These are phyloP conservation scores for Cordyceps tenuipes DNA, from an alignment of 2,329 filamentous ascomycete species.

Conservation along the genomic window DNA sequence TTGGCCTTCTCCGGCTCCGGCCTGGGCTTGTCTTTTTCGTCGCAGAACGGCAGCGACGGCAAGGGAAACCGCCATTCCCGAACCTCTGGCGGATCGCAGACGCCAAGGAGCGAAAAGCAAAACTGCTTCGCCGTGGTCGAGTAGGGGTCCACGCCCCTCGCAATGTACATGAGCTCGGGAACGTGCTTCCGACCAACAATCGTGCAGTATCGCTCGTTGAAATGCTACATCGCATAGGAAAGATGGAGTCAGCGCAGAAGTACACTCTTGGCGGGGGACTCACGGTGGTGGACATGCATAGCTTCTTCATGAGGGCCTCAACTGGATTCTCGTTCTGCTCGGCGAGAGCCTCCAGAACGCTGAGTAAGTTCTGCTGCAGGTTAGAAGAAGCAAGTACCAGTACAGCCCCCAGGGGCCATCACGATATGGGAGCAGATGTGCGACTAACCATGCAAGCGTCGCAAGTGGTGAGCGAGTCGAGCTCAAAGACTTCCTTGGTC, in stretches of 20 bases:
- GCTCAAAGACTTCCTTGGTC: conserved; percentile 6
- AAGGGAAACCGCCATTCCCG: conserved; percentile 35
- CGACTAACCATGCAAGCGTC: conserved; percentile 19
- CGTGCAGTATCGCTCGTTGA: conserved; percentile 47
- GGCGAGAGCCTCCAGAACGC: conserved; percentile 35
- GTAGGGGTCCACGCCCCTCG: conserved; percentile 38
- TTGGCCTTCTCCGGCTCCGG: conserved; percentile 27
- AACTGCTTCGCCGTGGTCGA: conserved; percentile 43
- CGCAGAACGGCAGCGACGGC: conserved; percentile 32
- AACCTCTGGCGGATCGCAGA: conserved; percentile 42
- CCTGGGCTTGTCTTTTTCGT: conserved; percentile 22
- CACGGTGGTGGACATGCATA: conserved; percentile 27
- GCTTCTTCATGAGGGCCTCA: conserved; percentile 21
- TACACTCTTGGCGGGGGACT: neutral
- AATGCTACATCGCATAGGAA: conserved; percentile 24
- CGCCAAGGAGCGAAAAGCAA: conserved; percentile 45
- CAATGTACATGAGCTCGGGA: conserved; percentile 41
- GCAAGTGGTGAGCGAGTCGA: conserved; percentile 16
- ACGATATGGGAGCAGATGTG: too few relatives aligned
- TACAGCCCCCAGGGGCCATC: too few relatives aligned
- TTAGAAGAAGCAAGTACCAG: neutral
- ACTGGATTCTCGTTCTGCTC: conserved; percentile 34
- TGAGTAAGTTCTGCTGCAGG: conserved; percentile 15
- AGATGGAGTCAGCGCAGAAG: neutral
- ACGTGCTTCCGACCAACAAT: conserved; percentile 39